Conservation (phyloP, 2,329 filamentous ascomycete genomes). For the Penicillium rolfsii region DNA sequence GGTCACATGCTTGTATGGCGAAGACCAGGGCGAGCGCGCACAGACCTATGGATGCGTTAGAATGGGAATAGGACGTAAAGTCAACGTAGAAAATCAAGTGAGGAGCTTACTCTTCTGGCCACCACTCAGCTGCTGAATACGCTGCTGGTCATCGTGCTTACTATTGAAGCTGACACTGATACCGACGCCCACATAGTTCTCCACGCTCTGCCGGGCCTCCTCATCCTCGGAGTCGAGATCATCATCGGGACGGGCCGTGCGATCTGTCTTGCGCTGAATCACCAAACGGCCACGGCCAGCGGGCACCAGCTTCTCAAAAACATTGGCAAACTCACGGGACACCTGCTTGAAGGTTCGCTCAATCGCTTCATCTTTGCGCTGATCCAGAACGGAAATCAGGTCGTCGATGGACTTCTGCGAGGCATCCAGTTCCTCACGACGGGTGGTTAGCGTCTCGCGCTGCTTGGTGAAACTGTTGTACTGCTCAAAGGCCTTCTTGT, state of each 20-base stretch:
- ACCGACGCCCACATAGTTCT: conserved; percentile 94
- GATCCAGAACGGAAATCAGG: conserved; percentile 88
- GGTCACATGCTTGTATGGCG: conserved; percentile 97
- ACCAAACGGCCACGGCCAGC: conserved; percentile 88
- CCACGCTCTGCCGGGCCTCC: conserved; percentile 66
- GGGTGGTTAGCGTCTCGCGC: conserved; percentile 81
- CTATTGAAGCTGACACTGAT: conserved; percentile 99
- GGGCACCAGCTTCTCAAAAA: conserved; percentile 94
- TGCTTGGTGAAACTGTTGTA: conserved; percentile 97
- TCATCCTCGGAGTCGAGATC: conserved; percentile 69
- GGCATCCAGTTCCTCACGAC: conserved; percentile 82
- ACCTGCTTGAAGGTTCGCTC: conserved; percentile 99
- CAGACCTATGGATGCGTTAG: conserved; percentile 61
- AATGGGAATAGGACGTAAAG: conserved; percentile 10
- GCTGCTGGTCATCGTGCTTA: conserved; percentile 96
- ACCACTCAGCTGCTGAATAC: conserved; percentile 94
- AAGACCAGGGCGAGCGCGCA: conserved; percentile 98
- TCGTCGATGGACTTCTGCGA: conserved; percentile 88
- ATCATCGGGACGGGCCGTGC: conserved; percentile 64
- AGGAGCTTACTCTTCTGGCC: conserved; percentile 89
- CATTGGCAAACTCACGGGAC: conserved; percentile 84
- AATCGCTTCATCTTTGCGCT: conserved; percentile 96
- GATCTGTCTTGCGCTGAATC: conserved; percentile 88
- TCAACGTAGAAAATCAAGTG: background rate
- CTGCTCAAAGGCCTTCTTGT: conserved; percentile 99